Percentiles rank a stretch among this genome's conserved stretches.
These are phyloP conservation scores for Medicago truncatula DNA, from an alignment of 306 rosid species.

Conservation along the genomic window MtrunA17r5.0-ANR NC_053046.1:12206001-12206500, in stretches of 20 bases:
- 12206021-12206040: slow-evolving; percentile 24
- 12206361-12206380: slow-evolving; percentile 85
- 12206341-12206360: slow-evolving; percentile 94
- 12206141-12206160: too few species aligned
- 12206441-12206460: slow-evolving; percentile 95
- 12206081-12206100: slow-evolving; percentile 12
- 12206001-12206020: slow-evolving; percentile 33
- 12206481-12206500: slow-evolving; percentile 91
- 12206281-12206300: slow-evolving; percentile 40
- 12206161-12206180: too few species aligned
- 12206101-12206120: neutral
- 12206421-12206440: slow-evolving; percentile 95
- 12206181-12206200: too few species aligned
- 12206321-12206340: slow-evolving; percentile 85
- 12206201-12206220: too few species aligned
- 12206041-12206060: slow-evolving; percentile 28
- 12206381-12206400: slow-evolving; percentile 92
- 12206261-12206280: neutral
- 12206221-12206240: too few species aligned
- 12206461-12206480: slow-evolving; percentile 71
- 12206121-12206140: slow-evolving; percentile 9
- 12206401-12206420: slow-evolving; percentile 89
- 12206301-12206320: slow-evolving; percentile 90
- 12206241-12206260: too few species aligned
- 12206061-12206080: slow-evolving; percentile 23